Evolutionary conservation across 768 basidiomycete genomes (phyloP), one percentile per base, ranked within the genome.

Genomic region (Cyclocybe cylindracea): DNA sequence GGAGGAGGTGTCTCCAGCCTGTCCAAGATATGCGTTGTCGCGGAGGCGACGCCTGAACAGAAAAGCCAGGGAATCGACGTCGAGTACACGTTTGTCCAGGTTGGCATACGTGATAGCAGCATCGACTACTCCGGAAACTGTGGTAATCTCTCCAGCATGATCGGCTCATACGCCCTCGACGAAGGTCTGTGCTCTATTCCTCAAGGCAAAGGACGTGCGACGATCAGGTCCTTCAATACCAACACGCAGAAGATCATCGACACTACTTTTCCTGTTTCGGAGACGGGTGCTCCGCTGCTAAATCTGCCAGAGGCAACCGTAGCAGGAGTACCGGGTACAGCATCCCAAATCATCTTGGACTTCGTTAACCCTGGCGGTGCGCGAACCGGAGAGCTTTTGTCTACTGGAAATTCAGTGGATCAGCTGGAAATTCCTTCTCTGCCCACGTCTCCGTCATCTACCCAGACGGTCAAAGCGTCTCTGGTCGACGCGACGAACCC

Each of bases 401-500:
- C 89, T 1, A 79, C 85, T 0, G 80, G 79, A 19, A 72, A 71
- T 10, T 66, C 84, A 1, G 54, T 69, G 5, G 82, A 87, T 57
- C 44, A 48, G 3, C 63, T 88, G 36, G 54, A 70, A 31, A 58
- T 79, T n/a, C 45, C 56, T 7, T 10, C 48, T 24, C 16, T 16
- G 16, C 16, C 16, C 16, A 16, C 53, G 61, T 13, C 39, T 16
- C 37, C n/a, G 49, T 48, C 18, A 44, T 63, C 29, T 50, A 58
- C 35, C 54, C 58, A 9, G 10, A 45, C 46, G 5, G 50, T 80
- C 46, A 65, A 63, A 38, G 76, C 72, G 1, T 86, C 86, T 9
- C 73, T 85, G 7, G 77, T 90, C 10, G 88, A 90, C 59, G 87
- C 87, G 1, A 85, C 88, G 11, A 89, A 90, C 63, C 88, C 88